These are phyloP conservation scores for Parasitella parasitica DNA, from an alignment of 371 early-diverging fungal genomes.

Conservation along the genomic window DNA sequence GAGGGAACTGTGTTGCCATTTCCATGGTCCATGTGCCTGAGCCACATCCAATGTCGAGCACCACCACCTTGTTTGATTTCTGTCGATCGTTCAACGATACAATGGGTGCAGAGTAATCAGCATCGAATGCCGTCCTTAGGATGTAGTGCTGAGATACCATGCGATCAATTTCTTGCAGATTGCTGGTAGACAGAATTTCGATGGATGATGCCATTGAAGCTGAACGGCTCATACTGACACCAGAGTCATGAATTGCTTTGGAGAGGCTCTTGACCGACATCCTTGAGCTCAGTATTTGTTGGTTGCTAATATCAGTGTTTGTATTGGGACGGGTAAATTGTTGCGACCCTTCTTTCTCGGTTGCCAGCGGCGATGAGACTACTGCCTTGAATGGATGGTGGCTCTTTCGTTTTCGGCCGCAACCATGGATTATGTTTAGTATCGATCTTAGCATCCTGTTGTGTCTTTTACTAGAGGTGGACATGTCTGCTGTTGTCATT, in stretches of 20 bases:
- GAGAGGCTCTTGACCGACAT: neutral
- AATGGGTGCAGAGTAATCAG: slow-evolving; percentile 24
- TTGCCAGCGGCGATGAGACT: neutral
- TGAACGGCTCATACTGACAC: slow-evolving; percentile 1
- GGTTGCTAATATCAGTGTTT: neutral
- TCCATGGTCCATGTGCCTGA: slow-evolving; percentile 48
- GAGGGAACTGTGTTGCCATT: slow-evolving; percentile 38
- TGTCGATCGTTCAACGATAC: slow-evolving; percentile 5
- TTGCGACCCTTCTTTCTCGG: neutral
- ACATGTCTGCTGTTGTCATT: neutral
- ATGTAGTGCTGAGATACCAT: slow-evolving; percentile 45
- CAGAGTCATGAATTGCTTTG: slow-evolving; percentile 1
- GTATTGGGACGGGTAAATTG: neutral
- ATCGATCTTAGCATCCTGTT: neutral
- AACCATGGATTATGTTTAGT: neutral
- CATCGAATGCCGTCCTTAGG: slow-evolving; percentile 30
- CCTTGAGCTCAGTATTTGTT: neutral
- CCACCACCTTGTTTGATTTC: neutral
- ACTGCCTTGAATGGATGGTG: neutral
- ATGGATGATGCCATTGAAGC: neutral
- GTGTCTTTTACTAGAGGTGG: neutral
- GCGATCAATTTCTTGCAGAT: slow-evolving; percentile 16
- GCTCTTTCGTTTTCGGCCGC: neutral
- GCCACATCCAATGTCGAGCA: slow-evolving; percentile 42
- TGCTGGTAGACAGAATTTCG: neutral